phyloP scores from a whole-genome alignment of 495 filamentous ascomycete species.

The Hypomontagnella monticulosa region DNA sequence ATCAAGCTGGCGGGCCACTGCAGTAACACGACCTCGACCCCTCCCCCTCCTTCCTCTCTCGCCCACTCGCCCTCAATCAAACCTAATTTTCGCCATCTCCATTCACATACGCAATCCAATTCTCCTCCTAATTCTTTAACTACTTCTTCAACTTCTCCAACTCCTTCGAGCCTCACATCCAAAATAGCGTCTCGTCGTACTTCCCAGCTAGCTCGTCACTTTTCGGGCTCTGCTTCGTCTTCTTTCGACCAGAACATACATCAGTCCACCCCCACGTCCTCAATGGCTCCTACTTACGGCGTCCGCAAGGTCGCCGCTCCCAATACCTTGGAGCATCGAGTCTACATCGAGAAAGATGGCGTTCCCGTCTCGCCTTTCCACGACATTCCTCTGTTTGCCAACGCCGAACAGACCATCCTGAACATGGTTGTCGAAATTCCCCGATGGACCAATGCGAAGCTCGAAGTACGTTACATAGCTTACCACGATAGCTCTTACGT shows the following conservation, averaged over 20 bases:
- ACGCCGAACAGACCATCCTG: constrained; percentile 88
- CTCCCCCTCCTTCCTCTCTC: constrained; percentile 52
- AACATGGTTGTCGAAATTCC: constrained; percentile 99
- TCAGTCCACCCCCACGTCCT: constrained; percentile 51
- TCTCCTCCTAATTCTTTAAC: constrained; percentile 13
- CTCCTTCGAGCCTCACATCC: constrained; percentile 49
- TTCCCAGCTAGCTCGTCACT: constrained; percentile 66
- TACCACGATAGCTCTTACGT: constrained; percentile 12
- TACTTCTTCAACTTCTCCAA: constrained; percentile 33
- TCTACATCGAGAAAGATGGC: constrained; percentile 98
- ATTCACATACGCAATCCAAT: constrained; percentile 34
- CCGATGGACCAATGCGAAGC: constrained; percentile 99
- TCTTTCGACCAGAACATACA: constrained; percentile 26
- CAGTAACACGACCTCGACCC: constrained; percentile 41
- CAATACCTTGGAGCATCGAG: constrained; percentile 95
- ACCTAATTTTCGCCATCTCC: constrained; percentile 35
- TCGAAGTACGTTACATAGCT: constrained; percentile 78
- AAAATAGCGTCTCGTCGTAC: constrained; percentile 58
- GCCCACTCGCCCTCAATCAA: constrained; percentile 34
- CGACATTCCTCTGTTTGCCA: constrained; percentile 97
- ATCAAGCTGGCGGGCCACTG: constrained; percentile 39
- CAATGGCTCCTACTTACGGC: constrained; percentile 69
- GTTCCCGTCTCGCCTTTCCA: constrained; percentile 93
- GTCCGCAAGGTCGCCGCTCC: constrained; percentile 87
- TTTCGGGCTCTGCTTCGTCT: constrained; percentile 53